Percentiles rank a stretch among this genome's conserved stretches.
These are phyloP conservation scores for Saccharomycopsis hybrid DNA, from an alignment of 1,139 yeast genomes.

Conservation along the genomic window DNA sequence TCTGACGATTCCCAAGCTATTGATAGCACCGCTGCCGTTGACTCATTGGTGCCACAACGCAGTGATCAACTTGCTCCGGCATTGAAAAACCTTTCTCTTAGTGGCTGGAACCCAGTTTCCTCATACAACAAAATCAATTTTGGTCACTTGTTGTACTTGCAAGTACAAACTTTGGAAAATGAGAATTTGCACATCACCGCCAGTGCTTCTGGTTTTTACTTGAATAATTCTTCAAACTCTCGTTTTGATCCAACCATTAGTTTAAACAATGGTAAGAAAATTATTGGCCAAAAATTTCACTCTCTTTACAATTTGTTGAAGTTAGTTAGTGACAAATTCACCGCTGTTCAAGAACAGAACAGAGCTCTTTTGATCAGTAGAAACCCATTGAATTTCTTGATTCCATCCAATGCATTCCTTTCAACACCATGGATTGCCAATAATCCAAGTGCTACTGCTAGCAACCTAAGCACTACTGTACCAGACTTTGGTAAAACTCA, in stretches of 20 bases:
- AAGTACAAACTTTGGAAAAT: slow-evolving; percentile 71
- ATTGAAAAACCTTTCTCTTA: slow-evolving; percentile 52
- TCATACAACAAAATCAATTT: slow-evolving; percentile 42
- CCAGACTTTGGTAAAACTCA: slow-evolving; percentile 66
- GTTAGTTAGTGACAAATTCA: slow-evolving; percentile 48
- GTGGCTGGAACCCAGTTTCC: slow-evolving; percentile 92
- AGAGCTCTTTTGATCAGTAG: slow-evolving; percentile 37
- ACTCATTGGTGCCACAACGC: slow-evolving; percentile 20
- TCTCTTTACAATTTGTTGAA: slow-evolving; percentile 49
- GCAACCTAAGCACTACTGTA: slow-evolving; percentile 22
- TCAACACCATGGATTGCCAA: slow-evolving; percentile 73
- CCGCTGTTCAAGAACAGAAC: slow-evolving; percentile 36
- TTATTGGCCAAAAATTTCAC: slow-evolving; percentile 27
- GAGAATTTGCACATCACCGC: slow-evolving; percentile 76
- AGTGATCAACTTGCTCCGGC: slow-evolving; percentile 33
- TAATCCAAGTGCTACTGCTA: slow-evolving; percentile 26
- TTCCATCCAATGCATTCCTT: slow-evolving; percentile 56
- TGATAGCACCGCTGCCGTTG: no score
- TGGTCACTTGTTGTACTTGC: slow-evolving; percentile 80
- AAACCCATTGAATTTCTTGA: slow-evolving; percentile 49
- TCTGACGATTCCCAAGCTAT: slow-evolving; percentile 22
- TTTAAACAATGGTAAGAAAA: slow-evolving; percentile 20
- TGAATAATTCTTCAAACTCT: slow-evolving; percentile 60
- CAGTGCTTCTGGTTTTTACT: slow-evolving; percentile 69
- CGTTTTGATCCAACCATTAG: slow-evolving; percentile 59